A percentile compares a stretch with the other conserved stretches of the same genome.
phyloP scores from a whole-genome alignment of 2,329 filamentous ascomycete species.

The Talaromyces funiculosus region DNA sequence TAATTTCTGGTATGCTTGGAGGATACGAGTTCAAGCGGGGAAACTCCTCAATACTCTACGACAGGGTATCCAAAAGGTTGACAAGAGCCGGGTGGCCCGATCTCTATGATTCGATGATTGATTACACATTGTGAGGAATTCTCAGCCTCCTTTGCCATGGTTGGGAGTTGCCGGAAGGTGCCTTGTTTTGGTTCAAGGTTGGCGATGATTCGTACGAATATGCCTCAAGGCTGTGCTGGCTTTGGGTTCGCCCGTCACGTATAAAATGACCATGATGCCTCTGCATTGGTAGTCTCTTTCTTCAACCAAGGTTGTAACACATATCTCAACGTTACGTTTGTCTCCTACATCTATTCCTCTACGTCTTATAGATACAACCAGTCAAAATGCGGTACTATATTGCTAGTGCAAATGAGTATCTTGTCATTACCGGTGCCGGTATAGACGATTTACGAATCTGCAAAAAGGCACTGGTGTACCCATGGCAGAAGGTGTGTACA shows the following conservation, averaged over 20 bases:
- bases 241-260: background rate
- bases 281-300: background rate
- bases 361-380: background rate
- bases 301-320: too few species aligned
- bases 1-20: background rate
- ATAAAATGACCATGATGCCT: background rate
- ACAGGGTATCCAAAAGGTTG: too few species aligned
- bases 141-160: background rate
- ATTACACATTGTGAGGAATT: background rate
- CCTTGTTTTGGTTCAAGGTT: background rate
- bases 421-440: slow-evolving; percentile 77
- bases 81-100: background rate
- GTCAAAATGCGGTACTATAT: slow-evolving; percentile 56
- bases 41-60: slow-evolving; percentile 1
- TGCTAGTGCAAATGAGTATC: slow-evolving; percentile 73
- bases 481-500: slow-evolving; percentile 55
- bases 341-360: background rate
- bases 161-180: background rate
- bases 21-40: background rate
- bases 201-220: background rate
- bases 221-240: background rate
- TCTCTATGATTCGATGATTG: background rate
- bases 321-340: background rate
- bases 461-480: slow-evolving; percentile 69
- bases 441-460: slow-evolving; percentile 69